Conservation (phyloP, 2,329 filamentous ascomycete genomes). For the Neodidymelliopsis sp. region DNA sequence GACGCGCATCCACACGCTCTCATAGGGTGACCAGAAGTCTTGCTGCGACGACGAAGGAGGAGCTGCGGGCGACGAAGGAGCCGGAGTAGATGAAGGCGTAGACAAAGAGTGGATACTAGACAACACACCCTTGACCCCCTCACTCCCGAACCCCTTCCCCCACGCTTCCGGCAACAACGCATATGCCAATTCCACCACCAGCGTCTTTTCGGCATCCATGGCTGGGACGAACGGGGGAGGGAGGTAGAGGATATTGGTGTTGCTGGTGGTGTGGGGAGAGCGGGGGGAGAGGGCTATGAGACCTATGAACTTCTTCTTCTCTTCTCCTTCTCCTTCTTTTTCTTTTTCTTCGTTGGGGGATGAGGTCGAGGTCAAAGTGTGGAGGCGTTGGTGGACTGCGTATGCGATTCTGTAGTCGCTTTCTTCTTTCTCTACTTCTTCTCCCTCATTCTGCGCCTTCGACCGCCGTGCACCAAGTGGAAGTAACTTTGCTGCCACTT, state of each 20-base stretch:
- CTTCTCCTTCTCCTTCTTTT: no score
- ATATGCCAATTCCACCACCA: slow-evolving; percentile 33
- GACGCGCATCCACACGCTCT: slow-evolving; percentile 38
- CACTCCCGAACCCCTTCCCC: slow-evolving; percentile 29
- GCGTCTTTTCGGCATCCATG: slow-evolving; percentile 23
- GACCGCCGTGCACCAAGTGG: no score
- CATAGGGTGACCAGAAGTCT: slow-evolving; percentile 30
- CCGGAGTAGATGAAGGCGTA: no score
- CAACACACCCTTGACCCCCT: slow-evolving; percentile 32
- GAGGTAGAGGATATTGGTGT: slow-evolving; percentile 17
- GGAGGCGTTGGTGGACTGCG: slow-evolving; percentile 37
- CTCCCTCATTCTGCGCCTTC: no score
- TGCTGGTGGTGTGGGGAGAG: slow-evolving; percentile 25
- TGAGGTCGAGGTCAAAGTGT: neutral
- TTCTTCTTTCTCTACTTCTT: slow-evolving; percentile 20
- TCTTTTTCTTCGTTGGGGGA: neutral
- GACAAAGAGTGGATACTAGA: no score
- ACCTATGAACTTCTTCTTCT: no score
- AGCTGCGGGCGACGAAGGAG: no score
- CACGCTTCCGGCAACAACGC: slow-evolving; percentile 27
- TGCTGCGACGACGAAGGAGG: slow-evolving; percentile 22
- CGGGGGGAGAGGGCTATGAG: slow-evolving; percentile 28
- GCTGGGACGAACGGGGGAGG: slow-evolving; percentile 22
- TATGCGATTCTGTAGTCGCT: slow-evolving; percentile 33
- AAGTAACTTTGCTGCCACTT: slow-evolving; percentile 23